These are phyloP conservation scores for Ophiostoma montium DNA, from an alignment of 2,329 filamentous ascomycete species.

Conservation along the genomic window DNA sequence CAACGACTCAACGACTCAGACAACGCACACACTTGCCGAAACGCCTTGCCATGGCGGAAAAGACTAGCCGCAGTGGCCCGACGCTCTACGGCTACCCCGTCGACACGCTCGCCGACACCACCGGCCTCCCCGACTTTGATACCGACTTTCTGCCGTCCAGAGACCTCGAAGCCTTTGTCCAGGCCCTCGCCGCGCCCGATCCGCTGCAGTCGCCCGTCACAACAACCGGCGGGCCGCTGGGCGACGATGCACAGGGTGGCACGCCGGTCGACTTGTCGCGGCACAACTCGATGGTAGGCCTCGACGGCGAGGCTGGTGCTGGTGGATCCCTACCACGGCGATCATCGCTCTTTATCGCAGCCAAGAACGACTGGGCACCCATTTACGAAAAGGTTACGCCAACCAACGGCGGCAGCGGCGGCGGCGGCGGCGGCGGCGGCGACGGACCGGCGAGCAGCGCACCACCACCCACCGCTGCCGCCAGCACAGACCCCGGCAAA, in stretches of 20 bases:
- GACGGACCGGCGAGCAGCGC: neutral
- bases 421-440: no score
- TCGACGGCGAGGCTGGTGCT: slow-evolving; percentile 18
- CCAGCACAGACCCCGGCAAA: neutral
- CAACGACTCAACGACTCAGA: neutral
- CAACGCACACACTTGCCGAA: no score
- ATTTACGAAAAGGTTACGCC: slow-evolving; percentile 53
- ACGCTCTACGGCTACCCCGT: slow-evolving; percentile 40
- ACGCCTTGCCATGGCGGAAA: slow-evolving; percentile 3
- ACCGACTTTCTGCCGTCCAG: slow-evolving; percentile 60
- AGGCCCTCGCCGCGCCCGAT: slow-evolving; percentile 71
- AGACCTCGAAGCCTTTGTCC: slow-evolving; percentile 65
- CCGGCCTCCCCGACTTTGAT: slow-evolving; percentile 63
- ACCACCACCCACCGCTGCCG: neutral
- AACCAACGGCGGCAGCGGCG: no score
- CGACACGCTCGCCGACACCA: slow-evolving; percentile 51
- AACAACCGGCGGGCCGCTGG: slow-evolving; percentile 30
- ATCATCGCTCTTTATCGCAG: slow-evolving; percentile 54
- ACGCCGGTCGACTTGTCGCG: slow-evolving; percentile 27
- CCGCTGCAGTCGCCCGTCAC: slow-evolving; percentile 42
- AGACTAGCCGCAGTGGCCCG: neutral
- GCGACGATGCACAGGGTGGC: slow-evolving; percentile 13
- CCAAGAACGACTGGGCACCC: slow-evolving; percentile 91
- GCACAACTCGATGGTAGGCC: slow-evolving; percentile 23
- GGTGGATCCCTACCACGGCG: neutral